Evolutionary conservation across 768 basidiomycete genomes (phyloP), one percentile per base, ranked within the genome.

Genomic region (Strobilomyces dryophilus): DNA sequence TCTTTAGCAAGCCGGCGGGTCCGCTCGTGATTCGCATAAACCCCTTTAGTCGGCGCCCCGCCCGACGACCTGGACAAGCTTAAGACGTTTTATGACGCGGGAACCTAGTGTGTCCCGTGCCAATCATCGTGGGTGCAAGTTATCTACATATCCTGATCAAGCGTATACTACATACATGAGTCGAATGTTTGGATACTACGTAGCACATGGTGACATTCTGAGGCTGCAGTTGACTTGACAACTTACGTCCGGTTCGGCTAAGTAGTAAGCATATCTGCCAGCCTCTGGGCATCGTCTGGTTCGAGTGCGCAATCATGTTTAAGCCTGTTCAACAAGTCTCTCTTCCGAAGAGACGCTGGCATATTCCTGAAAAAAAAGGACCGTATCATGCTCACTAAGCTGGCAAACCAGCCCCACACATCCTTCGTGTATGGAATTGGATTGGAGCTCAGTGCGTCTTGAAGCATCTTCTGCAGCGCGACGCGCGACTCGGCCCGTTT

Each of bases 241-340:
- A n/a, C n/a, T n/a, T n/a, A n/a, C n/a, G n/a, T n/a, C n/a, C n/a
- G n/a, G n/a, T n/a, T n/a, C n/a, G n/a, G n/a, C n/a, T n/a, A n/a
- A n/a, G n/a, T n/a, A n/a, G n/a, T n/a, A n/a, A n/a, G n/a, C 27
- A 27, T 27, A 27, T 42, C 34, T 7, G 55, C 47, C 21, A 56
- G 8, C 15, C 4, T 27, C 17, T 40, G 27, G 29, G 55, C 47
- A 10, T 56, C 44, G 3, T 14, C 21, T 3, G 8, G 27, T 24
- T 39, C 17, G 7, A 56, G 34, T 39, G 7, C 8, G 15, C 55
- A 56, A 1, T 32, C 29, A 1, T 0, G 26, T 42, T 50, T 17
- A 9, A 56, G 47, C 27, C 15, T 56, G 34, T 5, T 56, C 21
- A 8, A 8, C 18, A 56, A 17, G 21, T n/a, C 26, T 17, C 18